phyloP scores from a whole-genome alignment of 148 eudicot genomes.

The Polygonum maritimum region DNA sequence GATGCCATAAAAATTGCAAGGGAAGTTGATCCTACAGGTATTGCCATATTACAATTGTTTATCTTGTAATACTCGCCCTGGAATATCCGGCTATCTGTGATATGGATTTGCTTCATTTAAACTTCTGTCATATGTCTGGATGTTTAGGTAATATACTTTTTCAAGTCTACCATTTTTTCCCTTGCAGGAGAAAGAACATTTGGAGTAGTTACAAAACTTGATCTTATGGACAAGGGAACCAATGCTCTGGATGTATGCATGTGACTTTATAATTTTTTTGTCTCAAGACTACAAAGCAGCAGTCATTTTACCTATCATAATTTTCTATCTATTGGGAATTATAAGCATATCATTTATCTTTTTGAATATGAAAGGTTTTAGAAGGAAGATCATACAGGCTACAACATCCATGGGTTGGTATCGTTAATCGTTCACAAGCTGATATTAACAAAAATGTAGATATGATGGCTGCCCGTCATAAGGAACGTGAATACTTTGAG shows the following conservation, averaged over 20 bases:
- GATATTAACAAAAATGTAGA: slow-evolving; percentile 96
- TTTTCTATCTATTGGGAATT: neutral
- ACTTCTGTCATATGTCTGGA: neutral
- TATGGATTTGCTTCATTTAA: neutral
- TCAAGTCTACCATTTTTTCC: neutral
- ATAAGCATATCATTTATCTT: neutral
- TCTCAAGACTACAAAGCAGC: neutral
- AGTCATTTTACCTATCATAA: neutral
- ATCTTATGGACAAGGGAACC: slow-evolving; percentile 96
- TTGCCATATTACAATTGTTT: slow-evolving; percentile 6
- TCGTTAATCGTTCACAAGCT: slow-evolving; percentile 98
- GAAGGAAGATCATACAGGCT: slow-evolving; percentile 96
- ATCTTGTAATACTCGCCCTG: neutral
- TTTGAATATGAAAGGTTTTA: slow-evolving; percentile 52
- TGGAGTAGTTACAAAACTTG: slow-evolving; percentile 95
- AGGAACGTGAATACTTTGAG: slow-evolving; percentile 92
- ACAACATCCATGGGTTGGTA: slow-evolving; percentile 98
- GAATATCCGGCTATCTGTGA: neutral
- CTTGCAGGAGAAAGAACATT: slow-evolving; percentile 87
- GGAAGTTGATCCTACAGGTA: slow-evolving; percentile 99
- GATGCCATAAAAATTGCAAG: slow-evolving; percentile 99
- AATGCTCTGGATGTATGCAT: slow-evolving; percentile 80
- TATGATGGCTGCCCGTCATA: slow-evolving; percentile 79
- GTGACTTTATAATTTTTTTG: neutral
- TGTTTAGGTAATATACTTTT: neutral